Evolutionary conservation across 2,329 filamentous ascomycete genomes (phyloP).

Genomic region (Fusarium solani-melongenae): DNA sequence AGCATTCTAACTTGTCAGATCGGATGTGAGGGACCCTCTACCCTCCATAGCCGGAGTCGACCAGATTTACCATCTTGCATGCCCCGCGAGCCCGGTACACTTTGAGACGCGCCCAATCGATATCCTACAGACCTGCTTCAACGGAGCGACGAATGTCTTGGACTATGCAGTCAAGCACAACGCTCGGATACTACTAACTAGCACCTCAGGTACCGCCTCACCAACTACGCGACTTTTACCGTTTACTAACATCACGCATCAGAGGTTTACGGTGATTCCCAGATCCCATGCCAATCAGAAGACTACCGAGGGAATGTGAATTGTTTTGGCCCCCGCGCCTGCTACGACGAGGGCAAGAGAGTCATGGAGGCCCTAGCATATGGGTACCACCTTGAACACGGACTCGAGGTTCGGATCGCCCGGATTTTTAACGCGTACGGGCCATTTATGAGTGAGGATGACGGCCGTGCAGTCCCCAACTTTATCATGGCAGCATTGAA

Average conservation of each 20-base stretch:
- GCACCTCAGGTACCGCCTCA: slow-evolving; percentile 22
- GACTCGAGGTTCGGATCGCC: slow-evolving; percentile 36
- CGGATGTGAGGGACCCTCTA: slow-evolving; percentile 30
- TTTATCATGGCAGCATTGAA: slow-evolving; percentile 33
- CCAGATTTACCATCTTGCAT: slow-evolving; percentile 36
- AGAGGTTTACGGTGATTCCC: slow-evolving; percentile 35
- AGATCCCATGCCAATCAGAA: slow-evolving; percentile 28
- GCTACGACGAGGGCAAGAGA: slow-evolving; percentile 56
- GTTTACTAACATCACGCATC: background rate
- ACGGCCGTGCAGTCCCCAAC: slow-evolving; percentile 32
- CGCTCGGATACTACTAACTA: slow-evolving; percentile 25
- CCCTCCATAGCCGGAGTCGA: slow-evolving; percentile 24
- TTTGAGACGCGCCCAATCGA: slow-evolving; percentile 33
- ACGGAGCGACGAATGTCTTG: slow-evolving; percentile 24
- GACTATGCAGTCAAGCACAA: slow-evolving; percentile 33
- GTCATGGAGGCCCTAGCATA: slow-evolving; percentile 52
- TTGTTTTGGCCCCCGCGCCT: slow-evolving; percentile 52
- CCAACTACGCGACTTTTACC: background rate
- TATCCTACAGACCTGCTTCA: slow-evolving; percentile 36
- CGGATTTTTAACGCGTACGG: slow-evolving; percentile 38
- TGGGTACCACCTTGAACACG: slow-evolving; percentile 32
- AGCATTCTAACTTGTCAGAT: background rate
- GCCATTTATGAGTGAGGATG: slow-evolving; percentile 19
- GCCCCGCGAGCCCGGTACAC: slow-evolving; percentile 30
- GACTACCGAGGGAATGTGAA: slow-evolving; percentile 55